phyloP scores from a whole-genome alignment of 257 asterid species.

The Fraxinus excelsior region DNA sequence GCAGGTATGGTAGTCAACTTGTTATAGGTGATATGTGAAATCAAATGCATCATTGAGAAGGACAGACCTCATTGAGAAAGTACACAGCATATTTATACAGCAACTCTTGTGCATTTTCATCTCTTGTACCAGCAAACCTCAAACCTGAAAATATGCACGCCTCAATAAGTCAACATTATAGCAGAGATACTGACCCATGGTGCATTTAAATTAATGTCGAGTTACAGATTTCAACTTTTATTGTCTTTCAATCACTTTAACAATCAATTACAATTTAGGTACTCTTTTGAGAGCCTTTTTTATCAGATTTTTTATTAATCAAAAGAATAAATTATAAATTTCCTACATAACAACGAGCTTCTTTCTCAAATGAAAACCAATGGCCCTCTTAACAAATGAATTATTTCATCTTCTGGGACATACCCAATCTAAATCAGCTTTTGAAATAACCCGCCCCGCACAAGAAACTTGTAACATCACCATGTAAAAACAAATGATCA shows the following conservation, averaged over 20 bases:
- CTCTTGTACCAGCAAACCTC: constrained; percentile 95
- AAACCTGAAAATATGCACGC: constrained; percentile 56
- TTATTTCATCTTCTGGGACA: not conserved
- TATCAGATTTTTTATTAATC: not conserved
- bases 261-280: not conserved
- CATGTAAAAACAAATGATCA: not conserved
- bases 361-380: not conserved
- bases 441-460: not conserved
- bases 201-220: not conserved
- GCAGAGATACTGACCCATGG: not conserved
- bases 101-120: constrained; percentile 87
- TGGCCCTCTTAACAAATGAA: not conserved
- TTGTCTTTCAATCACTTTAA: not conserved
- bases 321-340: not conserved
- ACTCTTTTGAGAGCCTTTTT: not conserved
- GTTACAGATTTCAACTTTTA: not conserved
- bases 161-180: not conserved
- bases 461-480: not conserved
- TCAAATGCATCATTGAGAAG: constrained; percentile 26
- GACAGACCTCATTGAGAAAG: constrained; percentile 86
- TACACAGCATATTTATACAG: constrained; percentile 81
- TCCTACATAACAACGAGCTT: not conserved
- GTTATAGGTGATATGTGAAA: constrained; percentile 23
- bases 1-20: constrained; percentile 35
- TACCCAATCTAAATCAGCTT: not conserved